Percentiles rank a stretch among this genome's conserved stretches.
phyloP scores from a whole-genome alignment of 208 protist species.

The Trypanosomatidae sp. region DNA sequence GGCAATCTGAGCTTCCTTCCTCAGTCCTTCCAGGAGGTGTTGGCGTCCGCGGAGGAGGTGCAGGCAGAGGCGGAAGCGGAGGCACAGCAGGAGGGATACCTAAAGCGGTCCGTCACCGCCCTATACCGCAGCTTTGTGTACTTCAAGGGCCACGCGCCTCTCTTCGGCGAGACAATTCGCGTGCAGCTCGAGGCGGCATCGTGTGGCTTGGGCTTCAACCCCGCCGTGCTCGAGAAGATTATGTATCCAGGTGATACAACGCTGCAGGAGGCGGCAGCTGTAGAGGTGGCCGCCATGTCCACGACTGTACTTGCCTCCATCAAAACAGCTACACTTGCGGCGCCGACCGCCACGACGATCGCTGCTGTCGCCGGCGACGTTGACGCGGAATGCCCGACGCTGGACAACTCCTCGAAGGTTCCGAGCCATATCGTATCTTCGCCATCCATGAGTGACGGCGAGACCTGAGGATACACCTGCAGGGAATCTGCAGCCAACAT shows the following conservation, averaged over 20 bases:
- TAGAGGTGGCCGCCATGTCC: slow-evolving; percentile 11
- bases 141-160: slow-evolving; percentile 46
- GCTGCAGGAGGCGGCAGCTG: slow-evolving; percentile 31
- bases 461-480: slow-evolving; percentile 7
- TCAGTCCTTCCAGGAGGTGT: slow-evolving; percentile 36
- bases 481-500: neutral
- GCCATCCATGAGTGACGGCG: slow-evolving; percentile 1
- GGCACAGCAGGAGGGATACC: slow-evolving; percentile 36
- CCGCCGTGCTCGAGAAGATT: slow-evolving; percentile 29
- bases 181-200: slow-evolving; percentile 41
- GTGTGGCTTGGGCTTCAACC: slow-evolving; percentile 24
- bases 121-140: slow-evolving; percentile 59
- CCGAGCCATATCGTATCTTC: slow-evolving; percentile 10
- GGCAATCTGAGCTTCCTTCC: slow-evolving; percentile 48
- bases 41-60: slow-evolving; percentile 48
- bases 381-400: neutral
- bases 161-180: slow-evolving; percentile 33
- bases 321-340: neutral
- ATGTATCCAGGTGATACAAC: slow-evolving; percentile 53
- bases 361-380: neutral
- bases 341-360: neutral
- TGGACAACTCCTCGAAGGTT: neutral
- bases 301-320: neutral
- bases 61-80: slow-evolving; percentile 34
- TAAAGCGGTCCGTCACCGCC: slow-evolving; percentile 45